Evolutionary conservation across 768 basidiomycete genomes (phyloP).

Genomic region (Podaxis sp.): DNA sequence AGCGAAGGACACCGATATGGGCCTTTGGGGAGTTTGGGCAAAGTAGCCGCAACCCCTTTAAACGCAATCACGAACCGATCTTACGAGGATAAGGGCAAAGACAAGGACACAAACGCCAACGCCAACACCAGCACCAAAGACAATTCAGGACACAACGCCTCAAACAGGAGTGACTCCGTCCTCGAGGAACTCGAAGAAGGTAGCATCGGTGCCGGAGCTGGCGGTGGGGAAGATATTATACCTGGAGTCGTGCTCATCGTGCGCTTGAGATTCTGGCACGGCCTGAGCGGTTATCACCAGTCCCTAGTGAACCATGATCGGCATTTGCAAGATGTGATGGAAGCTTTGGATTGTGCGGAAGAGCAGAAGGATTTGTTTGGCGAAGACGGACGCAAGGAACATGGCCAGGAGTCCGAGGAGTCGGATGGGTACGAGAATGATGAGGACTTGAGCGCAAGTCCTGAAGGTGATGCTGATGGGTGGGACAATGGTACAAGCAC

Average conservation of each 20-base stretch:
- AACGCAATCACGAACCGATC: constrained; percentile 13
- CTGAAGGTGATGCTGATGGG: background rate
- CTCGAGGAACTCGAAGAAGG: background rate
- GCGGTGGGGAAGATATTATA: constrained; percentile 17
- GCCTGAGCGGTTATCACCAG: constrained; percentile 40
- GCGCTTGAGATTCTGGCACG: constrained; percentile 36
- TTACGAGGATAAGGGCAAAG: constrained; percentile 23
- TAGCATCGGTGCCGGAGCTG: background rate
- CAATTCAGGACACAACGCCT: too few species aligned
- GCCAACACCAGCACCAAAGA: background rate
- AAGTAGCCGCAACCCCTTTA: background rate
- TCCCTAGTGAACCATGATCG: constrained; percentile 28
- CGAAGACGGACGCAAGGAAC: constrained; percentile 14
- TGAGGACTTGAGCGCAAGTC: background rate
- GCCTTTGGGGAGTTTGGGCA: constrained; percentile 15
- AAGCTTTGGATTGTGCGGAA: constrained; percentile 38
- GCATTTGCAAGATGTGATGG: constrained; percentile 36
- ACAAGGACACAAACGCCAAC: constrained; percentile 17
- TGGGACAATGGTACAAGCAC: background rate
- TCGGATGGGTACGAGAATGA: constrained; percentile 8
- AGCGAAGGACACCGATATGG: background rate
- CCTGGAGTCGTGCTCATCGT: constrained; percentile 24
- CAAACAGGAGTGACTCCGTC: background rate
- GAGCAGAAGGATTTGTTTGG: constrained; percentile 25
- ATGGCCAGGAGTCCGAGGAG: constrained; percentile 17